Conservation (phyloP, 371 early-diverging fungal species). For the Mucor velutinosus region DNA sequence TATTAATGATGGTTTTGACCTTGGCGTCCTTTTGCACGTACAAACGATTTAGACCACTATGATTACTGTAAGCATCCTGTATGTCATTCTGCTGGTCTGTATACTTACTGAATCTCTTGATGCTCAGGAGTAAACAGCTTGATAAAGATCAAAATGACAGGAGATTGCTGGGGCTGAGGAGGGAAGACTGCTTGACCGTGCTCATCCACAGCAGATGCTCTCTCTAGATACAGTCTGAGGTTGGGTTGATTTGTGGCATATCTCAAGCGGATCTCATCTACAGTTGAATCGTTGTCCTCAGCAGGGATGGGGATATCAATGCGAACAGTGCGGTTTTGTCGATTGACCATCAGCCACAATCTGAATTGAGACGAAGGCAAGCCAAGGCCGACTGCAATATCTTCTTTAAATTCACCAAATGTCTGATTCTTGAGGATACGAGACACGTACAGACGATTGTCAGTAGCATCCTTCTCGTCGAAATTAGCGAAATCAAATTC, state of each 20-base stretch:
- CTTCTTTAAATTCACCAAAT: slow-evolving; percentile 37
- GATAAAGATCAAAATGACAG: slow-evolving; percentile 25
- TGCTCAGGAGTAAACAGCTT: slow-evolving; percentile 26
- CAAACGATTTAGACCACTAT: slow-evolving; percentile 57
- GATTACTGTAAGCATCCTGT: neutral
- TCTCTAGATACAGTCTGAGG: slow-evolving; percentile 33
- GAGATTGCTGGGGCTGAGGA: slow-evolving; percentile 1
- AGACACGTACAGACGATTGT: slow-evolving; percentile 5
- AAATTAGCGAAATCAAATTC: slow-evolving; percentile 79
- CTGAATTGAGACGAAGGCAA: slow-evolving; percentile 62
- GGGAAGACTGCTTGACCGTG: slow-evolving; percentile 13
- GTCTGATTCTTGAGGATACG: slow-evolving; percentile 35
- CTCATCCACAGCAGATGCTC: slow-evolving; percentile 4
- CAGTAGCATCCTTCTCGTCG: slow-evolving; percentile 28
- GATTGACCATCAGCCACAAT: slow-evolving; percentile 84
- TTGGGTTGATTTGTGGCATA: slow-evolving; percentile 23
- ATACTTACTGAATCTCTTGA: slow-evolving; percentile 25
- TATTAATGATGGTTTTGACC: slow-evolving; percentile 62
- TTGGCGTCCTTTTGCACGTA: slow-evolving; percentile 57
- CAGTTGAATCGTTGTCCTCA: slow-evolving; percentile 22
- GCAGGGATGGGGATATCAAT: slow-evolving; percentile 71
- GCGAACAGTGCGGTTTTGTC: slow-evolving; percentile 91
- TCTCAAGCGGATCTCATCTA: slow-evolving; percentile 28
- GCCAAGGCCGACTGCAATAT: slow-evolving; percentile 31
- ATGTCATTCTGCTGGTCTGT: too few relatives aligned